A percentile compares a stretch with the other conserved stretches of the same genome.
Evolutionary conservation across 768 basidiomycete genomes (phyloP).

Genomic region (Asterophora lycoperdoides): DNA sequence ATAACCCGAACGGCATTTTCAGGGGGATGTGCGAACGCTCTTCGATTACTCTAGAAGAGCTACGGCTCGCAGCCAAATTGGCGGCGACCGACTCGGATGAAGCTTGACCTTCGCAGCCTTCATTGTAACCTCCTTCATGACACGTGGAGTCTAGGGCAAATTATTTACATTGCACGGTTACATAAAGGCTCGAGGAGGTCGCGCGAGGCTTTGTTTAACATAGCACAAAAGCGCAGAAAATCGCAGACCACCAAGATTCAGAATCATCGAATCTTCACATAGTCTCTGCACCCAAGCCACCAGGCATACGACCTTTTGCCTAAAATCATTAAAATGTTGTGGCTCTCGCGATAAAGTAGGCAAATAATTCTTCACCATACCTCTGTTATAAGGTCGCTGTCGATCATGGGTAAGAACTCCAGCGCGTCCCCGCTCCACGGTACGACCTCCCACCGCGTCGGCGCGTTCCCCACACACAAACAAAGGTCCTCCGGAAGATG

Average conservation of each 20-base stretch:
- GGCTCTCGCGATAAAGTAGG: not conserved
- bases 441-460: slow-evolving; percentile 67
- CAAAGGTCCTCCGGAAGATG: slow-evolving; percentile 80
- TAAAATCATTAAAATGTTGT: not conserved
- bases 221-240: no score
- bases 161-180: no score
- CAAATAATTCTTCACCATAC: slow-evolving; percentile 19
- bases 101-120: not conserved
- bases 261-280: slow-evolving; percentile 2
- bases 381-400: slow-evolving; percentile 52
- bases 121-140: no score
- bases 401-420: slow-evolving; percentile 62
- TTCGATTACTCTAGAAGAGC: slow-evolving; percentile 70
- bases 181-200: no score
- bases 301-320: slow-evolving; percentile 11
- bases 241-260: no score
- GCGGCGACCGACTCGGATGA: slow-evolving; percentile 4
- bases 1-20: slow-evolving; percentile 62
- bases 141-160: no score
- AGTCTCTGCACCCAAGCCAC: slow-evolving; percentile 2
- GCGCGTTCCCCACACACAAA: slow-evolving; percentile 67
- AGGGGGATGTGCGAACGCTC: slow-evolving; percentile 83
- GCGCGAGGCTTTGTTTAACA: no score
- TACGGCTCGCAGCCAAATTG: slow-evolving; percentile 39
- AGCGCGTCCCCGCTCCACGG: slow-evolving; percentile 50